Percentiles rank a stretch among this genome's conserved stretches.
Conservation (phyloP, 768 basidiomycete species). For the Auricularia sp. region DNA sequence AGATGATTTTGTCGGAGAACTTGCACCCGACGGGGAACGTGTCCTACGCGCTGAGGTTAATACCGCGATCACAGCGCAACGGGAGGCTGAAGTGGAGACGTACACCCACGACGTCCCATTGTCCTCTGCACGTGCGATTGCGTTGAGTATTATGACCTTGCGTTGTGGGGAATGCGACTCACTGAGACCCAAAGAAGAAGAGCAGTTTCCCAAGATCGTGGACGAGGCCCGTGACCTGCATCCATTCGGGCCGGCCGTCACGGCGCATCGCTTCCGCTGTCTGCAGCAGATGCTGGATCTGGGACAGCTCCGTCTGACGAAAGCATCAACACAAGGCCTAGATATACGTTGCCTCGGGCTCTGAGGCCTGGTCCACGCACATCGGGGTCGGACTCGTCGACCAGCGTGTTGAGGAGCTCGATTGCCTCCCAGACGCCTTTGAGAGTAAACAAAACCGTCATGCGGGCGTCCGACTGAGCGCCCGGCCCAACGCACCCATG, state of each 20-base stretch:
- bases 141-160: background rate
- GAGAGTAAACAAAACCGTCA: background rate
- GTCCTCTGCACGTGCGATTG: constrained; percentile 39
- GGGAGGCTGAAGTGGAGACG: constrained; percentile 14
- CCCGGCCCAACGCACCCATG: constrained; percentile 38
- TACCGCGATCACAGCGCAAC: background rate
- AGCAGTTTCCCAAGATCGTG: constrained; percentile 88
- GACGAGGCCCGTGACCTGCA: constrained; percentile 80
- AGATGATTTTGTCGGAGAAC: constrained; percentile 76
- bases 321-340: background rate
- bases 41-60: constrained; percentile 29
- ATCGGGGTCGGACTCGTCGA: constrained; percentile 89
- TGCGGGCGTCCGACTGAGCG: background rate
- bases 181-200: constrained; percentile 68
- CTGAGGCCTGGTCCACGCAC: constrained; percentile 26
- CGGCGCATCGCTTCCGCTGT: constrained; percentile 83
- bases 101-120: constrained; percentile 93
- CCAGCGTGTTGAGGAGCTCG: constrained; percentile 75
- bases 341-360: too few relatives aligned
- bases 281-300: constrained; percentile 86
- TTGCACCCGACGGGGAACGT: constrained; percentile 79
- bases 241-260: constrained; percentile 86
- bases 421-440: constrained; percentile 67
- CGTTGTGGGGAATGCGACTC: constrained; percentile 9
- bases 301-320: constrained; percentile 57